Evolutionary conservation across 106 monocot genomes (phyloP).

Genomic region (Acanthochlamys bracteata): DNA sequence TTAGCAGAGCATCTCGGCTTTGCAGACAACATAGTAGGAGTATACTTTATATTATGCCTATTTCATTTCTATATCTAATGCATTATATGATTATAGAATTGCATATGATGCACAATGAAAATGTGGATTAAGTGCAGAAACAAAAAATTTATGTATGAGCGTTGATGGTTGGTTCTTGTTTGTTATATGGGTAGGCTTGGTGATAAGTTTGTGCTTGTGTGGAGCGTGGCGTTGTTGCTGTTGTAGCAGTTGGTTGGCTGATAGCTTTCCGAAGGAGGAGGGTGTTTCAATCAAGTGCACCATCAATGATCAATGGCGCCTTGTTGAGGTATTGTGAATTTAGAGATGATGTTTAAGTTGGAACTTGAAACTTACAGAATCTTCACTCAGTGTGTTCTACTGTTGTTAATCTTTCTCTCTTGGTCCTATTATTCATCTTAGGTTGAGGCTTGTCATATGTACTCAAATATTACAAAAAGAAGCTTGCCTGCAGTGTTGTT

Average conservation of each 20-base stretch:
- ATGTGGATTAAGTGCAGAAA: no score
- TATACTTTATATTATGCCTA: constrained; percentile 2
- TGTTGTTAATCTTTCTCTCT: no score
- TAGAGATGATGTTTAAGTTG: no score
- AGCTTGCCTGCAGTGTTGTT: no score
- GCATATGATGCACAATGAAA: no score
- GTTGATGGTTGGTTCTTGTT: neutral
- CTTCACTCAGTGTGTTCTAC: no score
- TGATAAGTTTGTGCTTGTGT: constrained; percentile 86
- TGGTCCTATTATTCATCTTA: no score
- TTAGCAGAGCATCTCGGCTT: constrained; percentile 87
- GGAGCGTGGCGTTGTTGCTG: constrained; percentile 81
- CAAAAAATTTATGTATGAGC: no score
- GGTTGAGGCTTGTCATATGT: no score
- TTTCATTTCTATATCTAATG: neutral
- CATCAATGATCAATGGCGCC: constrained; percentile 86
- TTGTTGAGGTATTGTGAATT: constrained; percentile 43
- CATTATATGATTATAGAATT: no score
- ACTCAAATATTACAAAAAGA: no score
- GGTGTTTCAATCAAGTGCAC: constrained; percentile 75
- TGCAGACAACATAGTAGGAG: constrained; percentile 76
- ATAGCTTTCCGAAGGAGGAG: constrained; percentile 80
- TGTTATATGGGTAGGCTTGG: constrained; percentile 50
- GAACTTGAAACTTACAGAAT: no score
- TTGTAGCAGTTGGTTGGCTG: constrained; percentile 82